Evolutionary conservation across 805 yeast genomes (phyloP), one percentile per base, ranked within the genome.

Genomic region (Gaillardinia entomophila): DNA sequence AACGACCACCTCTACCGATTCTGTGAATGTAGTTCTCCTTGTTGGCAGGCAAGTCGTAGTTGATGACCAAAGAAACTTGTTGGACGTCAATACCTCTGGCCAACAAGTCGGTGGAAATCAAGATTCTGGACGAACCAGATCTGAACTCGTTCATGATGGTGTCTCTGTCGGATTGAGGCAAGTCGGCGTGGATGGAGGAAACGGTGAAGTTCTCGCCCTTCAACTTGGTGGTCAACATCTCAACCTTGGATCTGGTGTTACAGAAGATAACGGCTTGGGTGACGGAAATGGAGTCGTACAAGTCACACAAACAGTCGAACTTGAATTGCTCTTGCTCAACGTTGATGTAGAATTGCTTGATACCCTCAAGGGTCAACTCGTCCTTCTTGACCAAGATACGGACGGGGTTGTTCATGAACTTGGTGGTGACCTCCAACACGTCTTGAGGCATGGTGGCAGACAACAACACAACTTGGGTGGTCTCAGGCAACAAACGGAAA

Each of bases 61-160:
- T 89, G 46, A 89, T 85, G 43, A 89, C 97, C 47, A 90, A 73
- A 20, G 96, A 87, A 36, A 89, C 96, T 68, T 89, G 97, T 69
- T 89, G 97, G 34, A 89, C 96, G 68, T 89, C 97, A 46, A 89
- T 89, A 65, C 97, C 97, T 67, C 97, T 79, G 24, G 97, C 97
- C 79, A 89, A 86, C 43, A 89, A 84, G 63, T 89, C 97, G 34
- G 97, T 89, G 24, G 96, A 76, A 46, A 89, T 90, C 55, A 90
- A 71, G 33, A 90, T 90, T 58, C 97, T 77, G 24, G 97, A 86
- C 41, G 87, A 81, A 37, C 97, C 97, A 32, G 88, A 77, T 62
- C 98, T 77, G 70, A 90, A 90, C 65, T 90, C 97, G 57, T 82
- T 78, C 98, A 90, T 92, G 58, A 92, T 82, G 54, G 78, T 72